These are phyloP conservation scores for Coniochaeta sp. DNA, from an alignment of 2,329 filamentous ascomycete species.

Conservation along the genomic window DNA sequence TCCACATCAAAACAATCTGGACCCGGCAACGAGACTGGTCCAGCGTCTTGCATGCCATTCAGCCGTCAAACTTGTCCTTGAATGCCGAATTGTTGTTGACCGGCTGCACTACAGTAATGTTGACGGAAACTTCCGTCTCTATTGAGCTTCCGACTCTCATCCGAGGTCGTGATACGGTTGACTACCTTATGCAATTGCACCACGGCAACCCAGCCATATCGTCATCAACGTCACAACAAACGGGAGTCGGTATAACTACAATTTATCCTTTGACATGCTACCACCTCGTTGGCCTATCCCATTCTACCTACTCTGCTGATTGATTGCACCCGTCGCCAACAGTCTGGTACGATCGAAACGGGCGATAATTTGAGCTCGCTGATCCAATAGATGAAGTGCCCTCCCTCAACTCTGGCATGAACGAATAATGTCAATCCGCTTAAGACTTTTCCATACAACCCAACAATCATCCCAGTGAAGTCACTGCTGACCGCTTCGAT, in stretches of 20 bases:
- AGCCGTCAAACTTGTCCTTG: not conserved
- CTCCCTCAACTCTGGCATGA: not conserved
- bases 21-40: not conserved
- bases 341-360: not conserved
- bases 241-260: not conserved
- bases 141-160: too few relatives aligned
- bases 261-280: not conserved
- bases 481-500: not conserved
- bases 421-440: not conserved
- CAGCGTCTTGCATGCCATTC: not conserved
- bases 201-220: not conserved
- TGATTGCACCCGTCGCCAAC: not conserved
- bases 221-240: not conserved
- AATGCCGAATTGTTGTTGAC: not conserved
- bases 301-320: not conserved
- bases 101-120: not conserved
- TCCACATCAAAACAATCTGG: not conserved
- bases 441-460: not conserved
- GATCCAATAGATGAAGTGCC: not conserved
- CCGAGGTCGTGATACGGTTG: not conserved
- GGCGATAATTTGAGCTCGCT: not conserved
- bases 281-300: too few relatives aligned
- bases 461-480: not conserved
- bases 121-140: constrained; percentile 1
- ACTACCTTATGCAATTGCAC: not conserved